Evolutionary conservation across 371 early-diverging fungal species (phyloP).

Genomic region (Mortierella sp.): DNA sequence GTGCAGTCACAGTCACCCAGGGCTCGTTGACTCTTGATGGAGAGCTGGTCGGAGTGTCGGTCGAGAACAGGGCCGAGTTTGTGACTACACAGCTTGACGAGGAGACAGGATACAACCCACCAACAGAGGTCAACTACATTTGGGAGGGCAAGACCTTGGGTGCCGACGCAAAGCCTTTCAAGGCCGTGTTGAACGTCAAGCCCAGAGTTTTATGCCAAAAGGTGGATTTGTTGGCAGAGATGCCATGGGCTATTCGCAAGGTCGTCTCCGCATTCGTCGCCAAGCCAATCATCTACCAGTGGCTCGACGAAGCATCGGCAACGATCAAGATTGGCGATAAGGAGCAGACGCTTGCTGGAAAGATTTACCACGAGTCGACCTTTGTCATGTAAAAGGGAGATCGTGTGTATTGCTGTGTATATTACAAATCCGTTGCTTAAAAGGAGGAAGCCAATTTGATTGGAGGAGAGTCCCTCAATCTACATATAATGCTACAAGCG

Average conservation of each 20-base stretch:
- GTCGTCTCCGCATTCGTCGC: slow-evolving; percentile 92
- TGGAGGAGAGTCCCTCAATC: no score
- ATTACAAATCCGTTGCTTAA: no score
- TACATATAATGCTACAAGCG: no score
- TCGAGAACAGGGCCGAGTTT: slow-evolving; percentile 74
- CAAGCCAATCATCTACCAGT: slow-evolving; percentile 94
- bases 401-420: no score
- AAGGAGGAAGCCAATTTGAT: no score
- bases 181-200: slow-evolving; percentile 67
- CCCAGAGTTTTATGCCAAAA: slow-evolving; percentile 74
- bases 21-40: slow-evolving; percentile 78
- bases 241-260: slow-evolving; percentile 90
- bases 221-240: slow-evolving; percentile 88
- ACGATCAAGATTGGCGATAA: slow-evolving; percentile 76
- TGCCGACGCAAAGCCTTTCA: slow-evolving; percentile 71
- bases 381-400: slow-evolving; percentile 36
- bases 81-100: slow-evolving; percentile 59
- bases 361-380: slow-evolving; percentile 53
- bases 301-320: slow-evolving; percentile 74
- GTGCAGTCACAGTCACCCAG: slow-evolving; percentile 75
- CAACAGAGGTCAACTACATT: slow-evolving; percentile 72
- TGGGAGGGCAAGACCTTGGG: slow-evolving; percentile 81
- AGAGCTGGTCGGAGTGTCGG: slow-evolving; percentile 76
- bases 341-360: slow-evolving; percentile 55
- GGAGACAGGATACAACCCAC: slow-evolving; percentile 86